Conservation (phyloP, 2,329 filamentous ascomycete genomes). For the Penicillium olsonii region DNA sequence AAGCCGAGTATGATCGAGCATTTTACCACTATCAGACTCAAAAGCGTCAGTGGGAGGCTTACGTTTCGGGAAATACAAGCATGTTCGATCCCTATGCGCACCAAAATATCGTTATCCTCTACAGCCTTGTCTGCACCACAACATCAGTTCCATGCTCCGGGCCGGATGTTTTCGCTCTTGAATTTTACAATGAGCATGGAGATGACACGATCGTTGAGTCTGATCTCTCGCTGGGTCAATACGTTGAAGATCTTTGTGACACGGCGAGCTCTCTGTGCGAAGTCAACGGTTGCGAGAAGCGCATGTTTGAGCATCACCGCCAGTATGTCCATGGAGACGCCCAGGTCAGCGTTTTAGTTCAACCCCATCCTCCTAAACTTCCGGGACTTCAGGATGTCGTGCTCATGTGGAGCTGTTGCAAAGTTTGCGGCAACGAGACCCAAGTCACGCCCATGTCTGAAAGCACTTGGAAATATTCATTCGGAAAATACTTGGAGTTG, state of each 20-base stretch:
- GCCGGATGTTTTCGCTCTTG: constrained; percentile 83
- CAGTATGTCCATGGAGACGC: constrained; percentile 97
- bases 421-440: constrained; percentile 86
- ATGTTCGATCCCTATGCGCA: constrained; percentile 94
- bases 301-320: constrained; percentile 88
- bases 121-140: constrained; percentile 89
- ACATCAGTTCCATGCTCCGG: constrained; percentile 93
- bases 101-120: constrained; percentile 92
- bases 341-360: constrained; percentile 86
- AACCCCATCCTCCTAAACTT: constrained; percentile 69
- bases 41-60: constrained; percentile 93
- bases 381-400: constrained; percentile 72
- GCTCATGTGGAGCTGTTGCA: constrained; percentile 97
- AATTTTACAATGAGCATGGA: constrained; percentile 90
- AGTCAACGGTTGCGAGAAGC: constrained; percentile 80
- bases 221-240: constrained; percentile 92
- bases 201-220: constrained; percentile 68
- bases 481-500: constrained; percentile 96
- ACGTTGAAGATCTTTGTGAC: constrained; percentile 85
- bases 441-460: constrained; percentile 89
- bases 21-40: constrained; percentile 92
- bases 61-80: constrained; percentile 82
- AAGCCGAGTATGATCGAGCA: constrained; percentile 95
- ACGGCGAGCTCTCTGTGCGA: constrained; percentile 75
- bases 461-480: constrained; percentile 96